Evolutionary conservation across 2,329 filamentous ascomycete species (phyloP).

Genomic region (Diaporthe amygdali): DNA sequence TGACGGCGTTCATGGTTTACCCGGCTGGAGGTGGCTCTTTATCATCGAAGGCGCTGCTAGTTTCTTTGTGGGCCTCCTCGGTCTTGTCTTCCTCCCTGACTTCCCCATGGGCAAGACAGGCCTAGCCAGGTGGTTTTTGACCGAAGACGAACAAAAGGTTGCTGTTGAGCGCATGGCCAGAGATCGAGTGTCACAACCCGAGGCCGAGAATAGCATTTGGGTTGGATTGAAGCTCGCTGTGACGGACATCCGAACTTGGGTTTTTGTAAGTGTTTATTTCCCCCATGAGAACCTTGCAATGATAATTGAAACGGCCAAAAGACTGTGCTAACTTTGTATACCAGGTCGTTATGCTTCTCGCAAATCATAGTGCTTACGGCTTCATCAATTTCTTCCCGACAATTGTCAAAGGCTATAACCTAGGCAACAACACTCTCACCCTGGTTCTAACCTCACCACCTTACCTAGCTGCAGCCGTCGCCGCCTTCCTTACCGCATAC

Average conservation of each 20-base stretch:
- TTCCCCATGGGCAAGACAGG: neutral
- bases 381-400: neutral
- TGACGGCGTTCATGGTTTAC: constrained; percentile 40
- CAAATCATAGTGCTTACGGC: neutral
- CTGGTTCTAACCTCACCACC: constrained; percentile 51
- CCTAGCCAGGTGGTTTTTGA: neutral
- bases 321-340: neutral
- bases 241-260: neutral
- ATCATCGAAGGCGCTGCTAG: constrained; percentile 16
- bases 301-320: neutral
- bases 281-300: too few species aligned
- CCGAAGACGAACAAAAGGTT: neutral
- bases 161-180: constrained; percentile 2
- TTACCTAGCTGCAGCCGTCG: constrained; percentile 48
- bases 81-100: constrained; percentile 33
- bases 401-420: constrained; percentile 36
- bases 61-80: constrained; percentile 32
- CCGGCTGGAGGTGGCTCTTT: constrained; percentile 42
- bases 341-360: neutral
- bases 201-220: neutral
- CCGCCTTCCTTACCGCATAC: constrained; percentile 46
- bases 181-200: neutral
- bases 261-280: constrained; percentile 12
- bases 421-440: constrained; percentile 44
- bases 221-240: neutral